Conservation (phyloP, 2,329 filamentous ascomycete species). For the Emmonsia crescens region DNA sequence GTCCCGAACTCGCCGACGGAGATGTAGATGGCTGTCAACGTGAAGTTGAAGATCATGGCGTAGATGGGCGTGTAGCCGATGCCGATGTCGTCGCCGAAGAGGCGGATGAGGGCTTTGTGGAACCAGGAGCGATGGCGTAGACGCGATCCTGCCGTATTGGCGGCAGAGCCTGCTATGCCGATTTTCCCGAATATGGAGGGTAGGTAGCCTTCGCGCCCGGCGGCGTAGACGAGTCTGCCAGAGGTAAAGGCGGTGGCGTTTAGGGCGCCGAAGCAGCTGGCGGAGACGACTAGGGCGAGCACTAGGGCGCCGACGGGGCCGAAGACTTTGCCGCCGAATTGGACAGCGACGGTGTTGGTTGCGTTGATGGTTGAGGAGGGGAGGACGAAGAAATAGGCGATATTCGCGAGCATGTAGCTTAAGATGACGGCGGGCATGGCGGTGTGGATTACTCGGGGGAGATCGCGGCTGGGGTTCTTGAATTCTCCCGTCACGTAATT, state of each 20-base stretch:
- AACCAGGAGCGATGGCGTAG: slow-evolving; percentile 43
- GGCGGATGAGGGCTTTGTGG: slow-evolving; percentile 46
- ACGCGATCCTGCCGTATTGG: slow-evolving; percentile 21
- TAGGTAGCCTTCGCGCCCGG: slow-evolving; percentile 90
- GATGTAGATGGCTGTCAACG: slow-evolving; percentile 66
- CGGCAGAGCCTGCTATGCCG: slow-evolving; percentile 46
- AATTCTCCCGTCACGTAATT: slow-evolving; percentile 98
- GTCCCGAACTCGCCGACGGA: slow-evolving; percentile 82
- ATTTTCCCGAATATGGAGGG: slow-evolving; percentile 74
- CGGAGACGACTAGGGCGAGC: slow-evolving; percentile 78
- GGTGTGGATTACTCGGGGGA: slow-evolving; percentile 90
- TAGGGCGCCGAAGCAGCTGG: slow-evolving; percentile 85
- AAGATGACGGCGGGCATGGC: slow-evolving; percentile 90
- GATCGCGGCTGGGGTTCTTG: slow-evolving; percentile 76
- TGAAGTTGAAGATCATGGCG: slow-evolving; percentile 71
- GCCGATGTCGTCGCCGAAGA: slow-evolving; percentile 64
- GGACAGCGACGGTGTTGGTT: slow-evolving; percentile 89
- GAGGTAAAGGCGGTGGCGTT: slow-evolving; percentile 93
- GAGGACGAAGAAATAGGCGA: slow-evolving; percentile 89
- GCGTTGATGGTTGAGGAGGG: slow-evolving; percentile 69
- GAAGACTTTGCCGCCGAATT: slow-evolving; percentile 84
- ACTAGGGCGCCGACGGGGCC: slow-evolving; percentile 71
- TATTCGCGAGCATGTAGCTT: slow-evolving; percentile 80
- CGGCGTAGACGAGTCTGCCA: slow-evolving; percentile 82
- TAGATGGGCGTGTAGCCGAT: slow-evolving; percentile 92